These are phyloP conservation scores for Pseudoperonospora humuli DNA, from an alignment of 352 stramenopile species.

Conservation along the genomic window DNA sequence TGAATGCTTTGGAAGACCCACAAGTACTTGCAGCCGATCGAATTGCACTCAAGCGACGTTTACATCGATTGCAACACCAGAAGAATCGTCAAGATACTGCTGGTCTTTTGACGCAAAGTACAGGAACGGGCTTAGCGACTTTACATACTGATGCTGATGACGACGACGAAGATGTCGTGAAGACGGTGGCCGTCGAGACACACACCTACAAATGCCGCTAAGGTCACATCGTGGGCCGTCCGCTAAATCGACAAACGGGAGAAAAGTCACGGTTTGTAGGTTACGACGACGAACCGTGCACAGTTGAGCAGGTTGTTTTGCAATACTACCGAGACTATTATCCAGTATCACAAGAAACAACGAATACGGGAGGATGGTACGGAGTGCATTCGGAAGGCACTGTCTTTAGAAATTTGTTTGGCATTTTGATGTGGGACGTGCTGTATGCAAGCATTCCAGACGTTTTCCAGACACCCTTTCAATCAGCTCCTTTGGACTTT, in stretches of 20 bases:
- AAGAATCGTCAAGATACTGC: conserved; percentile 6
- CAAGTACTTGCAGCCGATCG: conserved; percentile 50
- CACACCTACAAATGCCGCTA: conserved; percentile 30
- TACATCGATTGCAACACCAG: conserved; percentile 37
- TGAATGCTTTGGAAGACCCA: conserved; percentile 45
- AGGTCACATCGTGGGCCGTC: conserved; percentile 53
- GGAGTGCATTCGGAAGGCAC: conserved; percentile 80
- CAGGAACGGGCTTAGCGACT: conserved; percentile 11
- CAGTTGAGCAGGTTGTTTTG: conserved; percentile 78
- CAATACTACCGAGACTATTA: conserved; percentile 56
- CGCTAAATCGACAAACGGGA: conserved; percentile 63
- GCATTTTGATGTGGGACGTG: conserved; percentile 85
- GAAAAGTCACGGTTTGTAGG: conserved; percentile 84
- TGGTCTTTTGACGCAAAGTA: conserved; percentile 13
- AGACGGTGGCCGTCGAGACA: neutral
- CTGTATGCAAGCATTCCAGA: conserved; percentile 70
- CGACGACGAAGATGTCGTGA: conserved; percentile 11
- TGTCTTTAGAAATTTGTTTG: conserved; percentile 68
- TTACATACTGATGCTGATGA: neutral
- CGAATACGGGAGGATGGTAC: conserved; percentile 55
- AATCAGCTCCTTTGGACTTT: conserved; percentile 64
- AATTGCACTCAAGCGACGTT: conserved; percentile 42
- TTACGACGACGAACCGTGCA: conserved; percentile 80
- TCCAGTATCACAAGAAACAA: neutral
- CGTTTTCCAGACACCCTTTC: conserved; percentile 85